Percentiles rank a stretch among this genome's conserved stretches.
Conservation (phyloP, 75 land plant species). For the Sequoia sempervirens region DNA sequence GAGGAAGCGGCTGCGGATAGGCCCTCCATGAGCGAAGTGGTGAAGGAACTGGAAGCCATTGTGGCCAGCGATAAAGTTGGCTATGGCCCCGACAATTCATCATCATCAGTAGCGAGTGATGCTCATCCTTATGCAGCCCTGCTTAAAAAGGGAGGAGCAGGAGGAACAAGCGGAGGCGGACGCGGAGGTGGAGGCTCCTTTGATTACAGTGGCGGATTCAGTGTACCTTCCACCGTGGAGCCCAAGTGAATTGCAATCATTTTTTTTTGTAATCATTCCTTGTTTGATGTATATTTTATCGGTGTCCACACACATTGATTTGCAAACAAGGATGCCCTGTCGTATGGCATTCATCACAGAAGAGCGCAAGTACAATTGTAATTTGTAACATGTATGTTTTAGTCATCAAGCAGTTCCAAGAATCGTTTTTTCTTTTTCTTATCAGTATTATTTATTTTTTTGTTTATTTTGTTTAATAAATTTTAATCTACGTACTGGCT, state of each 20-base stretch:
- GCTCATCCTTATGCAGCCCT: constrained; percentile 32
- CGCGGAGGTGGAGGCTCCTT: constrained; percentile 24
- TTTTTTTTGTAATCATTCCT: background rate
- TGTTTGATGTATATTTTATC: too few species aligned
- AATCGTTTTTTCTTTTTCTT: too few species aligned
- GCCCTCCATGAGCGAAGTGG: constrained; percentile 71
- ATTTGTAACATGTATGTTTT: too few species aligned
- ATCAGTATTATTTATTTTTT: too few species aligned
- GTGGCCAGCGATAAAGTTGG: constrained; percentile 33
- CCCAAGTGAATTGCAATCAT: constrained; percentile 42
- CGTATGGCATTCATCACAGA: too few species aligned
- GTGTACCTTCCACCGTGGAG: constrained; percentile 37
- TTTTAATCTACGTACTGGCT: too few species aligned
- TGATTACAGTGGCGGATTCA: constrained; percentile 66
- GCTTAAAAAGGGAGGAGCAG: background rate
- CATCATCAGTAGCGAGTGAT: constrained; percentile 35
- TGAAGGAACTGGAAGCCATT: constrained; percentile 65
- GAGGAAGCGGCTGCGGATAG: constrained; percentile 55
- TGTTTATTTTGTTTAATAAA: too few species aligned
- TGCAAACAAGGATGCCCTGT: too few species aligned
- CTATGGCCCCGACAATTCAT: constrained; percentile 38
- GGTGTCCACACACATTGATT: too few species aligned
- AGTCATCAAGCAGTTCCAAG: too few species aligned
- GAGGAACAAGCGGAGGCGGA: too few species aligned
- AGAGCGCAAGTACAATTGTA: too few species aligned